Evolutionary conservation across 805 yeast species (phyloP), one percentile per base, ranked within the genome.

Genomic region (Clavispora carvajalis): DNA sequence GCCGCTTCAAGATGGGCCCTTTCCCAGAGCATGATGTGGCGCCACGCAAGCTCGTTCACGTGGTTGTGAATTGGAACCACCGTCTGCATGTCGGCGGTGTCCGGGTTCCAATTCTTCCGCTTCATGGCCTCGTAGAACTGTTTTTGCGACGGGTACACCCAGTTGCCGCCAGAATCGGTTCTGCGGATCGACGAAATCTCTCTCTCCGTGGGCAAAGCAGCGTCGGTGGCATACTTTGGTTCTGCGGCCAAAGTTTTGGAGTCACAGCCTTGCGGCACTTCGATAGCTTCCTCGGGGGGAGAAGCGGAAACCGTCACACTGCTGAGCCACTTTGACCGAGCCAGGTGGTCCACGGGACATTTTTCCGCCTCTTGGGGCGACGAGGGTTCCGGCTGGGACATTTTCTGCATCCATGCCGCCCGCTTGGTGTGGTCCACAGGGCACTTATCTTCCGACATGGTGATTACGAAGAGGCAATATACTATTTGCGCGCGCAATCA

Each of bases 101-200:
- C 67, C 1, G 98, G 96, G 38, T 80, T 73, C 89, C 95, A 87
- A 42, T 86, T 77, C 56, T 91, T 91, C 36, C 98, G 76, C 51
- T 77, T 70, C 98, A 91, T 93, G 8, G 97, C 96, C 43, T 88
- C 93, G 60, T 71, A 91, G 57, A 91, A 91, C 68, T 91, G 97
- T 58, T 86, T 85, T 59, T 91, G 95, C 4, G 96, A 86, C 7
- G 99, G 99, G 58, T 91, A 91, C 1, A 91, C 74, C 99, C 99
- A 91, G 64, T 90, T 85, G 0, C 72, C 52, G 12, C 70, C 70
- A 13, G 61, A 49, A 1, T 76, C 56, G 1, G 95, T 83, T 38
- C 95, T 67, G 35, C 96, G 97, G 31, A 90, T 90, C 3, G 95
- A 76, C 8, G 90, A 80, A 4, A 84, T 63, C 51, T 82, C 91